Percentiles rank a stretch among this genome's conserved stretches.
These are phyloP conservation scores for Orbilia quercus DNA, from an alignment of 2,329 filamentous ascomycete genomes.

Conservation along the genomic window DNA sequence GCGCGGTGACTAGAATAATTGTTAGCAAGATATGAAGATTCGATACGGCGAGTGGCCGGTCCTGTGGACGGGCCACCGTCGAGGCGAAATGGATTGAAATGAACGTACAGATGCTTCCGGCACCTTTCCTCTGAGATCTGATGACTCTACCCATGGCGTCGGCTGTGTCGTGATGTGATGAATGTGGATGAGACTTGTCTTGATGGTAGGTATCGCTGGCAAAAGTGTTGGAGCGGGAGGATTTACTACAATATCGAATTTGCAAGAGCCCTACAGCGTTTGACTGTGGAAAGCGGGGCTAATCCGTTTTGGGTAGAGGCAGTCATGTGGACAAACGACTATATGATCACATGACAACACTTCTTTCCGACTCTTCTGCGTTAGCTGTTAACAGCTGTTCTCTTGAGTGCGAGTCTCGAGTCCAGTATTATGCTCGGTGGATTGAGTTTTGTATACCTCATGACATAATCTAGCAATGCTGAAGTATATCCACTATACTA, in stretches of 20 bases:
- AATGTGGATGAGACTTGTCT: conserved; percentile 11
- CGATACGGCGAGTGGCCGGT: not conserved
- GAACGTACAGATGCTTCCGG: conserved; percentile 55
- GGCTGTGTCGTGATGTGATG: conserved; percentile 37
- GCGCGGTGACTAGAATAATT: conserved; percentile 70
- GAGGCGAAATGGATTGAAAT: not conserved
- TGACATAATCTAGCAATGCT: no score
- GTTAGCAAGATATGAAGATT: conserved; percentile 19
- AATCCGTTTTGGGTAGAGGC: conserved; percentile 32
- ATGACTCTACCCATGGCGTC: conserved; percentile 57
- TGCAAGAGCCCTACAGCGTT: conserved; percentile 51
- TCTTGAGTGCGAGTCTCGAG: no score
- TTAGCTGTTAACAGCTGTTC: no score
- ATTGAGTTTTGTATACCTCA: no score
- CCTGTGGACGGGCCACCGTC: not conserved
- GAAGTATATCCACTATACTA: no score
- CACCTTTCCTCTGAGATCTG: conserved; percentile 55
- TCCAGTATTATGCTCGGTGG: no score
- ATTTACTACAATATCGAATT: conserved; percentile 40
- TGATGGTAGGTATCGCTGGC: conserved; percentile 20
- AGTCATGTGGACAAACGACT: conserved; percentile 24
- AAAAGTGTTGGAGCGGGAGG: conserved; percentile 27
- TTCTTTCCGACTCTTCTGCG: no score
- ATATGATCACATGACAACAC: conserved; percentile 6
- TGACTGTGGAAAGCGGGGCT: conserved; percentile 19